Evolutionary conservation across 1,284 basidiomycete species (phyloP), one percentile per base, ranked within the genome.

Genomic region (Peniophora sp.): DNA sequence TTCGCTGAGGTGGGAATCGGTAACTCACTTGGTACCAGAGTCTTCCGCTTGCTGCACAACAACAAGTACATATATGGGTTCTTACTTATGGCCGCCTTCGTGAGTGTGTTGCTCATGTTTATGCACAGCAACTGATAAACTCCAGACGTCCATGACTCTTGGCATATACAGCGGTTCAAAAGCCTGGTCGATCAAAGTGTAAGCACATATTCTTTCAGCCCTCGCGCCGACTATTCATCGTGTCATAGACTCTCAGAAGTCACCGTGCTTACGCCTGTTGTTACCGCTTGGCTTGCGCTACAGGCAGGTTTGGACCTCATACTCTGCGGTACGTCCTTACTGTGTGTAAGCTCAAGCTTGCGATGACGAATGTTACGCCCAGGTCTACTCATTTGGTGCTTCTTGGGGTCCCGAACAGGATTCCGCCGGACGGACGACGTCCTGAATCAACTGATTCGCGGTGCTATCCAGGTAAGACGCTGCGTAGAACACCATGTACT

Each of bases 361-460:
- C 5, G 12, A 32, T 32, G 27, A 32, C 27, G 5, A 32, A 32
- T 12, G 27, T 6, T 12, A 32, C 27, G 5, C 27, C 12, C 27
- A 32, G 27, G 27, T 32, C 27, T 32, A 5, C 27, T 32, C 12
- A 12, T 32, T 32, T 32, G 12, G 5, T 32, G 27, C 27, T 32
- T 32, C 27, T 32, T 32, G 27, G 27, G 65, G 19, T 70, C 69
- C 2, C 63, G 69, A 45, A 75, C 73, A 6, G 75, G 75, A 12
- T 71, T 73, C 59, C 62, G 59, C n/a, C 66, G 59, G 50, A 76
- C 71, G 3, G 73, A 78, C 51, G 70, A 63, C 0, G 64, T 75
- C 22, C 64, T 78, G 53, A 70, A 72, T 52, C 66, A 69, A 27
- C 62, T 77, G 2, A 75, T 76, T 53, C 67, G 74, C 35, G 71